These are phyloP conservation scores for Cladobotryum mycophilum DNA, from an alignment of 2,329 filamentous ascomycete species.

Conservation along the genomic window DNA sequence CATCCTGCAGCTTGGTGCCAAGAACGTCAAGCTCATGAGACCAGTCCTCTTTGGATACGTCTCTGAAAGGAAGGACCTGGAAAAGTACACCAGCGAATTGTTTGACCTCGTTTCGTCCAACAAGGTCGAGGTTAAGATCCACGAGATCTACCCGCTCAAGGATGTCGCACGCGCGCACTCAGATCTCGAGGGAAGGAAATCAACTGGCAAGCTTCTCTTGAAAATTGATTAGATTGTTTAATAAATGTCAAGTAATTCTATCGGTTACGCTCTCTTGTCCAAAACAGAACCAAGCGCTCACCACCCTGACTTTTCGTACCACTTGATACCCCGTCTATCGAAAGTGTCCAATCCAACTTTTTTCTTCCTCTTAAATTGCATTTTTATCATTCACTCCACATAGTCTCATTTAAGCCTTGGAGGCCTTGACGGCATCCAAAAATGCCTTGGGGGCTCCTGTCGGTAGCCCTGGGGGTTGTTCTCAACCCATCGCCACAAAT, in stretches of 20 bases:
- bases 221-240: constrained; percentile 37
- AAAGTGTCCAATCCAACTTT: constrained; percentile 9
- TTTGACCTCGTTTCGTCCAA: constrained; percentile 64
- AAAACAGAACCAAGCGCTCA: constrained; percentile 3
- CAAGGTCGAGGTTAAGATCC: constrained; percentile 65
- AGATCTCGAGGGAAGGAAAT: constrained; percentile 76
- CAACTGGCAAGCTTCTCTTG: constrained; percentile 75
- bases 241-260: constrained; percentile 4
- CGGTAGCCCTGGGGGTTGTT: constrained; percentile 96
- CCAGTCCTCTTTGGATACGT: constrained; percentile 69
- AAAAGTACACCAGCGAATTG: constrained; percentile 63
- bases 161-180: constrained; percentile 66
- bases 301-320: constrained; percentile 1
- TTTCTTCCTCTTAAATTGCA: background rate
- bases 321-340: constrained; percentile 5
- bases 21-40: constrained; percentile 73
- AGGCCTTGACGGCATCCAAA: constrained; percentile 54
- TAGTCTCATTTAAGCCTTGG: constrained; percentile 13
- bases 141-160: constrained; percentile 69
- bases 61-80: constrained; percentile 61
- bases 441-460: constrained; percentile 80
- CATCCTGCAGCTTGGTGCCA: constrained; percentile 53
- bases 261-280: constrained; percentile 4
- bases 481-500: constrained; percentile 94
- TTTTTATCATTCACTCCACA: background rate